Evolutionary conservation across 2,329 filamentous ascomycete genomes (phyloP), one percentile per base, ranked within the genome.

Genomic region (Apiospora arundinis): DNA sequence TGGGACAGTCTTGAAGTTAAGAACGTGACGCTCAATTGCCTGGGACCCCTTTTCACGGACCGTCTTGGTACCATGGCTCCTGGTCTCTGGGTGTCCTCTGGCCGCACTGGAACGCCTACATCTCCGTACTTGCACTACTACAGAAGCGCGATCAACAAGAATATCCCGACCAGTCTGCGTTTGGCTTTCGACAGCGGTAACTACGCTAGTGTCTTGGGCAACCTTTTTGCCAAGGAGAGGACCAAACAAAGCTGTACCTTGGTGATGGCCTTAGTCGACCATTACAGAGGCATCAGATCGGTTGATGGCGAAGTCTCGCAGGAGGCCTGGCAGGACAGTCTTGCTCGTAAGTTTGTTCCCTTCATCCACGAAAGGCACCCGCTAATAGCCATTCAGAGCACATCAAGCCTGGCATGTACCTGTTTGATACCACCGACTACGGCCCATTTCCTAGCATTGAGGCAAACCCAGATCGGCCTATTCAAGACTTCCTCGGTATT

Each of bases 1-100:
- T 90, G 88, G 87, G 80, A 82, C 14, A 82, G 82, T 0, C 81
- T 89, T 12, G 86, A 84, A 3, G 84, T 90, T 1, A 90, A 90
- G 78, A 84, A 88, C 28, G 87, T 86, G 0, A 87, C 89, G 40
- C 84, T 88, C n/a, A 88, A 90, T 73, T 86, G 87, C 0, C 81
- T 90, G 0, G 87, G 82, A 2, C 85, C 87, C 0, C 79, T 89
- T 1, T 88, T 88, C 72, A 86, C 87, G 72, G 89, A 91, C 75
- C 84, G 89, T 1, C 78, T 90, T 7, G 87, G 87, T 1, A 86
- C 83, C 0, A 77, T 90, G 2, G 81, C 88, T 0, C 88, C 88
- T 0, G 81, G 80, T 0, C 74, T 83, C 60, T 84, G 85, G 56
- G 73, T 74, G 16, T 72, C 73, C 7, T 68, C 44, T 16, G 69